Evolutionary conservation across 1,139 yeast species (phyloP).

Genomic region (Saccharomycopsis phalli): DNA sequence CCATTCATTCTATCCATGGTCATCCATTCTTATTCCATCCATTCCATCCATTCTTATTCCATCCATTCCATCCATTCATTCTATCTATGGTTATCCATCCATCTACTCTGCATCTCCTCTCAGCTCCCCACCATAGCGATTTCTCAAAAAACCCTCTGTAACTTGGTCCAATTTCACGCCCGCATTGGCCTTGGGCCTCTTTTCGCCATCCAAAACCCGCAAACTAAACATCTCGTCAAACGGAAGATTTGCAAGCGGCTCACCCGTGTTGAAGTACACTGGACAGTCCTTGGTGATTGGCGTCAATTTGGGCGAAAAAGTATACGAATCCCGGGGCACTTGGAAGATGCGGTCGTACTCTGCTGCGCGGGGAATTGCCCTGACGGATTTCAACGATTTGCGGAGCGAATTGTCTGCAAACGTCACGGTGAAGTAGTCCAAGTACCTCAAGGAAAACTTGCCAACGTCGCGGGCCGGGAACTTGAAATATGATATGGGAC

Average conservation of each 20-base stretch:
- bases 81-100: too few relatives aligned
- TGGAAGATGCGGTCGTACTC: neutral
- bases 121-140: too few relatives aligned
- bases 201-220: too few relatives aligned
- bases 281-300: slow-evolving; percentile 2
- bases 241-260: neutral
- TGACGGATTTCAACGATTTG: neutral
- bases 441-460: neutral
- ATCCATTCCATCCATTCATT: too few relatives aligned
- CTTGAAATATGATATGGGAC: neutral
- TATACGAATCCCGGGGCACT: neutral
- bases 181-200: too few relatives aligned
- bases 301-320: neutral
- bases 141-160: too few relatives aligned
- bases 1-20: too few relatives aligned
- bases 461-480: neutral
- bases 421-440: neutral
- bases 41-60: too few relatives aligned
- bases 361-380: neutral
- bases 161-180: too few relatives aligned
- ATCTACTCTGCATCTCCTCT: too few relatives aligned
- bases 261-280: neutral
- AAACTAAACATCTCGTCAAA: neutral
- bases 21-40: too few relatives aligned
- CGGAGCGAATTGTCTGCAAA: neutral